Conservation (phyloP, 208 protist genomes). For the Crithidia mellificae region DNA sequence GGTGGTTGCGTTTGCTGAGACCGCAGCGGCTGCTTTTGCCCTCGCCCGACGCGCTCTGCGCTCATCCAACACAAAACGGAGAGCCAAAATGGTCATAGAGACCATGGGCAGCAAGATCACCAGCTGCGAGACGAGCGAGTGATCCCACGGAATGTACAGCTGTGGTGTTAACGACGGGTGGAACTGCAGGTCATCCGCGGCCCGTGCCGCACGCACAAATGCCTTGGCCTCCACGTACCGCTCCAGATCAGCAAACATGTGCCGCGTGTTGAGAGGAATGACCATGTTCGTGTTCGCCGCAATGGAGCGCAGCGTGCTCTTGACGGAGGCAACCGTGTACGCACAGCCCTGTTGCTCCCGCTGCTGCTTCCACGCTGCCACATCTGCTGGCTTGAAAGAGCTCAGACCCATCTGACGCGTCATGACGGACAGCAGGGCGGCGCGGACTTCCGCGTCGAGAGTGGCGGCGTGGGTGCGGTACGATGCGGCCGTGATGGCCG, state of each 20-base stretch:
- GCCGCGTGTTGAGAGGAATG: conserved; percentile 37
- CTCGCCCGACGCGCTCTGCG: background rate
- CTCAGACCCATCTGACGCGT: conserved; percentile 37
- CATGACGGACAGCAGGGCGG: conserved; percentile 57
- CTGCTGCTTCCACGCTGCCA: conserved; percentile 38
- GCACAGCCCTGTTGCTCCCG: conserved; percentile 50
- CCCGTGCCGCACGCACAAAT: conserved; percentile 52
- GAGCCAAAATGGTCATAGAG: conserved; percentile 33
- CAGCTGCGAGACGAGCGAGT: conserved; percentile 59
- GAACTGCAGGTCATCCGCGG: conserved; percentile 74
- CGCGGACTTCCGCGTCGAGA: conserved; percentile 37
- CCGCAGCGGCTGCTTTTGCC: too few species aligned
- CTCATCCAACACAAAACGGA: conserved; percentile 39
- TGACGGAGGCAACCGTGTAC: conserved; percentile 57
- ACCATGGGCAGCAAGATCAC: conserved; percentile 64
- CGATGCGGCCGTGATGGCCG: conserved; percentile 10
- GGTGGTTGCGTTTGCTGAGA: background rate
- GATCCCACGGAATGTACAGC: conserved; percentile 79
- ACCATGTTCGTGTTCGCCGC: conserved; percentile 56
- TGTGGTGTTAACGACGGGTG: conserved; percentile 76
- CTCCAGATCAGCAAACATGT: conserved; percentile 35
- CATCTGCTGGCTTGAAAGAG: conserved; percentile 45
- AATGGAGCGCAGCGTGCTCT: conserved; percentile 35
- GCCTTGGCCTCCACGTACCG: conserved; percentile 26
- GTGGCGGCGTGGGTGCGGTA: conserved; percentile 17